Evolutionary conservation across 2,329 filamentous ascomycete species (phyloP).

Genomic region (Aureobasidium sp.): DNA sequence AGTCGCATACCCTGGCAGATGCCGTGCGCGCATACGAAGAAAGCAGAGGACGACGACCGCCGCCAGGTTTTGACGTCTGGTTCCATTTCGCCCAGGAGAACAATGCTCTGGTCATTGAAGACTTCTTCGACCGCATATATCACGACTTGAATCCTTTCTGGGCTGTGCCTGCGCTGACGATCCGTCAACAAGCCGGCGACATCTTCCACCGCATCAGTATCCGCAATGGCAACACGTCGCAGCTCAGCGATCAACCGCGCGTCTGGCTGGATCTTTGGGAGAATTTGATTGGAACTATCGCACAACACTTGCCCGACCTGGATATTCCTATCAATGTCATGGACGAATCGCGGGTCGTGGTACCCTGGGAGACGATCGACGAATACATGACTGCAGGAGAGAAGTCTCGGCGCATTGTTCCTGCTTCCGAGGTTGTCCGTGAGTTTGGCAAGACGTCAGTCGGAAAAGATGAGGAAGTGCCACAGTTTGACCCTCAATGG

Average conservation of each 20-base stretch:
- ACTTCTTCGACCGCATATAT: slow-evolving; percentile 47
- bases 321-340: slow-evolving; percentile 44
- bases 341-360: slow-evolving; percentile 43
- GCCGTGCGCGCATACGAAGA: slow-evolving; percentile 38
- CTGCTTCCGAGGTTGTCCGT: slow-evolving; percentile 26
- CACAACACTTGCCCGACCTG: slow-evolving; percentile 37
- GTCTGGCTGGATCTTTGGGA: slow-evolving; percentile 38
- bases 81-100: slow-evolving; percentile 37
- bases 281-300: slow-evolving; percentile 34
- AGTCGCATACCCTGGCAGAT: slow-evolving; percentile 31
- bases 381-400: slow-evolving; percentile 31
- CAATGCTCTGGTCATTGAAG: slow-evolving; percentile 41
- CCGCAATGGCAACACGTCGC: slow-evolving; percentile 31
- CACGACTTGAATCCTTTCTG: slow-evolving; percentile 45
- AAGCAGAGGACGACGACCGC: slow-evolving; percentile 43
- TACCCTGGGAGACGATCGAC: slow-evolving; percentile 41
- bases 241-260: slow-evolving; percentile 15
- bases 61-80: slow-evolving; percentile 45
- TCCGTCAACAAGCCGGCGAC: slow-evolving; percentile 36
- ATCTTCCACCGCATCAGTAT: slow-evolving; percentile 35
- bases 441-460: slow-evolving; percentile 24
- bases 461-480: slow-evolving; percentile 23
- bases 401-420: slow-evolving; percentile 25
- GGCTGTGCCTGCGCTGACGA: slow-evolving; percentile 36
- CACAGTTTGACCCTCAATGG: slow-evolving; percentile 29